These are phyloP conservation scores for Emmonsia crescens DNA, from an alignment of 2,329 filamentous ascomycete species.

Conservation along the genomic window DNA sequence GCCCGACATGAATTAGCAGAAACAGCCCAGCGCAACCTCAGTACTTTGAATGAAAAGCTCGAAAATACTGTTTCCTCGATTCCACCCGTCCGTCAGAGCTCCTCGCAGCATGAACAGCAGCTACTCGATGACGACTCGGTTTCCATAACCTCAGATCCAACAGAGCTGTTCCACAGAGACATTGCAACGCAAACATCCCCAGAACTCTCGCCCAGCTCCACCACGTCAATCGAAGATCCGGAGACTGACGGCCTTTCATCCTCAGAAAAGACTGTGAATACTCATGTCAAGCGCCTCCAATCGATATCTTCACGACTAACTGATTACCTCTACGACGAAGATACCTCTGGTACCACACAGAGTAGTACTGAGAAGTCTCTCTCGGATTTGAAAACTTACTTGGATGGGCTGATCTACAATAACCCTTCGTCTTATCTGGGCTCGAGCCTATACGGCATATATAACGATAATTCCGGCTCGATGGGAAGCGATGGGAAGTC, in stretches of 20 bases:
- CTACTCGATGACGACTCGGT: constrained; percentile 30
- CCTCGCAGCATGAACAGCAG: constrained; percentile 15
- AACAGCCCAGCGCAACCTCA: constrained; percentile 42
- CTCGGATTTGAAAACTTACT: constrained; percentile 41
- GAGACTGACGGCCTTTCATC: constrained; percentile 12
- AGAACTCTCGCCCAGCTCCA: constrained; percentile 25
- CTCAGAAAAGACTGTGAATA: constrained; percentile 19
- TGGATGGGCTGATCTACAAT: constrained; percentile 39
- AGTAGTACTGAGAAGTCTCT: constrained; percentile 26
- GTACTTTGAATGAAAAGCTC: constrained; percentile 47
- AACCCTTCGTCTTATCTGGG: constrained; percentile 19
- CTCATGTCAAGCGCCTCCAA: constrained; percentile 38
- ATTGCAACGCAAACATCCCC: constrained; percentile 51
- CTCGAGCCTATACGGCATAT: constrained; percentile 25
- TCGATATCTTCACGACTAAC: constrained; percentile 42
- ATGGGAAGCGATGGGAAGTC: constrained; percentile 11
- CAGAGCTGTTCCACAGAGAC: constrained; percentile 54
- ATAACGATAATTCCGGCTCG: constrained; percentile 20
- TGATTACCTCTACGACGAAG: constrained; percentile 34
- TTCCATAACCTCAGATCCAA: constrained; percentile 46
- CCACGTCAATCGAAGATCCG: constrained; percentile 13
- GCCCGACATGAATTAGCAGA: constrained; percentile 48
- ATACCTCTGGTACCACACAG: constrained; percentile 24
- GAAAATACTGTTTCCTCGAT: constrained; percentile 41
- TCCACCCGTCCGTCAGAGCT: constrained; percentile 26